Base-by-base conservation (phyloP, 1,139 yeast species). In the Sugiyamaella neomexicana region DNA sequence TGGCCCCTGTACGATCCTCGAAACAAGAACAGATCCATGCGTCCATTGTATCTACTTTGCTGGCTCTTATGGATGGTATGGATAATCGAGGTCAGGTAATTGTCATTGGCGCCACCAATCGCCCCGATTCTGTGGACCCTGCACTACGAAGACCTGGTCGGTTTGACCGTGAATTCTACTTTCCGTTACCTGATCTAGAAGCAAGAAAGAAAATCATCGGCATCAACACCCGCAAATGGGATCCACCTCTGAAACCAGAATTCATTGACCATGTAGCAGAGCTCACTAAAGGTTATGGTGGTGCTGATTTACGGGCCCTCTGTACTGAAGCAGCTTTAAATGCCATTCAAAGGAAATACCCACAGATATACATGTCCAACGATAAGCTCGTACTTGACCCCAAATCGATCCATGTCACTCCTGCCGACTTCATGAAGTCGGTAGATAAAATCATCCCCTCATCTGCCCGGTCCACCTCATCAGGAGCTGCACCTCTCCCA, bases 61-160 rank as follows among this genome's bases (percentile, higher is more conserved):
- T 93, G 60, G 98, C 99, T 0, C 74, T 93, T 52, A 93, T 95
- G 99, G 99, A 95, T 71, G 99, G 99, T 66, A 95, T 95, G 99
- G 99, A 93, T 68, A 89, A 89, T 62, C 77, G 87, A 58, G 99
- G 99, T 5, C 99, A 95, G 68, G 98, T 95, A 16, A 91, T 95
- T 59, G 97, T 95, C 1, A 90, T 95, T 64, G 99, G 99, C 55
- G 99, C 99, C 0, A 95, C 99, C 0, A 95, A 95, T 72, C 78
- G 99, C 64, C 99, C 99, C 0, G 99, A 95, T 70, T 89, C 98
- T 0, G 86, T 95, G 15, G 99, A 95, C 72, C 97, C 99, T 0
- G 99, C 99, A 0, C 77, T 95, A 58, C 81, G 99, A 69, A 81
- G 99, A 64, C 99, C 99, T 0, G 99, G 99, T 1, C 80, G 99